Conservation (phyloP, 306 rosid genomes). For the Elaeagnus macrophylla region DNA sequence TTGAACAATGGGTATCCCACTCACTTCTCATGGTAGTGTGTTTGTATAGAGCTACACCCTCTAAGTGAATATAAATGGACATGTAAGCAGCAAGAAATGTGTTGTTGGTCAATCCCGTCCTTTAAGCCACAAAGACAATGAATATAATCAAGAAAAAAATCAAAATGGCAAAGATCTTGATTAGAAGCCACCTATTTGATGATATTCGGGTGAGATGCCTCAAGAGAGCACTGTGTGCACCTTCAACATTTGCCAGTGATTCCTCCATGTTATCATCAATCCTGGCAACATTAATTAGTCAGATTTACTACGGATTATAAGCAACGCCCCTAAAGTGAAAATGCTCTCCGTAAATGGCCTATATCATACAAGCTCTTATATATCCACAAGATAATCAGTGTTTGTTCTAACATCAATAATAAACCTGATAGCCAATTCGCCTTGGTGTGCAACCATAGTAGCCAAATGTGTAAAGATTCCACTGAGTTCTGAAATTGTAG, state of each 20-base stretch:
- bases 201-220: slow-evolving; percentile 80
- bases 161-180: slow-evolving; percentile 70
- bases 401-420: slow-evolving; percentile 16
- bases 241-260: slow-evolving; percentile 81
- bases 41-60: too few relatives aligned
- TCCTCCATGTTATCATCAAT: slow-evolving; percentile 92
- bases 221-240: slow-evolving; percentile 77
- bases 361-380: not conserved
- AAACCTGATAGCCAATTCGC: slow-evolving; percentile 98
- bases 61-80: too few relatives aligned
- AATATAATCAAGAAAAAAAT: slow-evolving; percentile 64
- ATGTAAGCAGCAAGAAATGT: slow-evolving; percentile 12
- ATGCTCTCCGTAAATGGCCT: not conserved
- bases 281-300: slow-evolving; percentile 38
- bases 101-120: slow-evolving; percentile 1
- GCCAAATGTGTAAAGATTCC: slow-evolving; percentile 89
- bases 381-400: not conserved
- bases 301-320: slow-evolving; percentile 21
- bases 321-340: not conserved
- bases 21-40: not conserved
- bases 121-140: slow-evolving; percentile 74
- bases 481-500: slow-evolving; percentile 88
- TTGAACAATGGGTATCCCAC: slow-evolving; percentile 3
- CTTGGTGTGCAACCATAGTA: slow-evolving; percentile 97
- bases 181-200: slow-evolving; percentile 81